Conservation (phyloP, 1,284 basidiomycete genomes). For the Gomphus sp. region DNA sequence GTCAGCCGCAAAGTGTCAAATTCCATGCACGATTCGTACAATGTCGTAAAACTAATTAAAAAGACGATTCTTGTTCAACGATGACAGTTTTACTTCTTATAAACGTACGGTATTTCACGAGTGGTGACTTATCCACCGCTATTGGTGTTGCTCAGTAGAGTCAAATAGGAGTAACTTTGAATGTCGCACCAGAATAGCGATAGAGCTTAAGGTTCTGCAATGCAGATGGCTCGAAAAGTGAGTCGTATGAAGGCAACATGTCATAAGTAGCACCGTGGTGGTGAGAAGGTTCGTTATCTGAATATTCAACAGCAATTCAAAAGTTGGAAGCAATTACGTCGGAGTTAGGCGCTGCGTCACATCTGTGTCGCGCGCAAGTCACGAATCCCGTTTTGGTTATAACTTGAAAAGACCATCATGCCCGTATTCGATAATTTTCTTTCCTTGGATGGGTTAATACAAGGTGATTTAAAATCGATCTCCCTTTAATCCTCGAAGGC, state of each 20-base stretch:
- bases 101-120: slow-evolving; percentile 16
- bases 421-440: background rate
- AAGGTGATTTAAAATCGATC: background rate
- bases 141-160: slow-evolving; percentile 6
- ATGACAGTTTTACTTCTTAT: background rate
- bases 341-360: no score
- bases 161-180: background rate
- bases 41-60: slow-evolving; percentile 14
- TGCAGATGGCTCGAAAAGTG: slow-evolving; percentile 11
- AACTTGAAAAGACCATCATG: background rate
- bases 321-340: background rate
- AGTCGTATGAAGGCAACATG: slow-evolving; percentile 7
- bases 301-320: background rate
- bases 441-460: slow-evolving; percentile 1
- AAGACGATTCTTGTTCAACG: background rate
- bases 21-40: slow-evolving; percentile 8
- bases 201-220: slow-evolving; percentile 12
- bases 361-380: background rate
- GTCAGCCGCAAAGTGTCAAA: background rate
- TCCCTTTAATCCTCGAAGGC: background rate
- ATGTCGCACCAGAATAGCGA: background rate
- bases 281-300: background rate
- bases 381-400: background rate
- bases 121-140: slow-evolving; percentile 16
- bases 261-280: background rate